Evolutionary conservation across 768 basidiomycete species (phyloP).

Genomic region (Sarcodon sp.): DNA sequence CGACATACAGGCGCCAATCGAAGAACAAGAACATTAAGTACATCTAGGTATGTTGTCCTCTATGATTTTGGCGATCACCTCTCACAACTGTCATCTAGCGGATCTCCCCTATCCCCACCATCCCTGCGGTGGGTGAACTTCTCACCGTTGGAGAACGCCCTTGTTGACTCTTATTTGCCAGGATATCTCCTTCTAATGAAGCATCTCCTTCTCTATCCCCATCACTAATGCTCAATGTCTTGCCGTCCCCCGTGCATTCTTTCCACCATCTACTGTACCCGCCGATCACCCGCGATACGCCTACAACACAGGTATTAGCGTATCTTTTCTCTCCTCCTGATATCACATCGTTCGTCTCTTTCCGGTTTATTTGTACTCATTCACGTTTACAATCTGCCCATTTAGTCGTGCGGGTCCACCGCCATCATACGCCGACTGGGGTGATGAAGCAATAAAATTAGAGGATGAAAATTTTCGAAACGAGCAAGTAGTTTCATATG

Average conservation of each 20-base stretch:
- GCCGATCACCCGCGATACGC: conserved; percentile 41
- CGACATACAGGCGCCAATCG: conserved; percentile 42
- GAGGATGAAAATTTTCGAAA: conserved; percentile 62
- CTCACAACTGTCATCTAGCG: not conserved
- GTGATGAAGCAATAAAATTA: conserved; percentile 58
- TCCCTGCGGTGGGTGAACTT: too few relatives aligned
- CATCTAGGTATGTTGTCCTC: conserved; percentile 25
- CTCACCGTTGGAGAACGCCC: too few relatives aligned
- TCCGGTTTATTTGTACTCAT: not conserved
- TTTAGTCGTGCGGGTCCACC: too few relatives aligned
- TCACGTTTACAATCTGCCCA: not conserved
- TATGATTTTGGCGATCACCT: too few relatives aligned
- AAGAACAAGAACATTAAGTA: conserved; percentile 51
- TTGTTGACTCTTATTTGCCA: too few relatives aligned
- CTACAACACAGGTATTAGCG: conserved; percentile 52
- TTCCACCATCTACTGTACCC: conserved; percentile 18
- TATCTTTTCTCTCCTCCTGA: conserved; percentile 73
- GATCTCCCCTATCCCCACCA: conserved; percentile 12
- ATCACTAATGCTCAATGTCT: conserved; percentile 8
- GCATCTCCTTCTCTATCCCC: conserved; percentile 13
- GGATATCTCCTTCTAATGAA: conserved; percentile 12
- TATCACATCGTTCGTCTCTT: conserved; percentile 16
- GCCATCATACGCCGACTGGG: conserved; percentile 51
- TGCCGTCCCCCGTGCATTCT: too few relatives aligned
- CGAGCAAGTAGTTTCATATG: conserved; percentile 50